These are phyloP conservation scores for Cystofilobasidium ferigula DNA, from an alignment of 768 basidiomycete genomes.

Conservation along the genomic window DNA sequence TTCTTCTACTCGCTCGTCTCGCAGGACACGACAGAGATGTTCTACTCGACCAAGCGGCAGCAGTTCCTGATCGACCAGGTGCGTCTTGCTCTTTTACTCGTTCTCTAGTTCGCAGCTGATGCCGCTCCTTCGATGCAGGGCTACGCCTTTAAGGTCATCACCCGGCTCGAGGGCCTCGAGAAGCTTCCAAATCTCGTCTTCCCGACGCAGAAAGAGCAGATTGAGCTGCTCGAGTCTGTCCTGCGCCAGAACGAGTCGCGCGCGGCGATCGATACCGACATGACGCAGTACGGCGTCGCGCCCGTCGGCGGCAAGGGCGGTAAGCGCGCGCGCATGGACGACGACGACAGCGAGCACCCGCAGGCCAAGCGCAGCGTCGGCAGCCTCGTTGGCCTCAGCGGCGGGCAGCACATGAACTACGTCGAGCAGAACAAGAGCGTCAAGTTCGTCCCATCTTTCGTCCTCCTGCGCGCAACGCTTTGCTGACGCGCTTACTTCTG, in stretches of 20 bases:
- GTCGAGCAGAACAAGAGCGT: constrained; percentile 37
- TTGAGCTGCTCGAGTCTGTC: constrained; percentile 88
- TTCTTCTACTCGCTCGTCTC: constrained; percentile 99
- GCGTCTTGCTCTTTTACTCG: neutral
- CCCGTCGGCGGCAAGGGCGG: constrained; percentile 32
- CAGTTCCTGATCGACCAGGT: constrained; percentile 93
- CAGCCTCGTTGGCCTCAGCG: constrained; percentile 35
- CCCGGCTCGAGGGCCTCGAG: constrained; percentile 86
- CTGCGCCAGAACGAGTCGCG: constrained; percentile 81
- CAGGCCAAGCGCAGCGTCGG: constrained; percentile 35
- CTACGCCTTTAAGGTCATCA: constrained; percentile 99
- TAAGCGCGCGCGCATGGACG: constrained; percentile 22
- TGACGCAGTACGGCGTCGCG: constrained; percentile 59
- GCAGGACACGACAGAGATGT: constrained; percentile 99
- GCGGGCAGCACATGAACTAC: constrained; percentile 39
- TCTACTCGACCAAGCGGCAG: constrained; percentile 95
- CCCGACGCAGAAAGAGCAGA: constrained; percentile 80
- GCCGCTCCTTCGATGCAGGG: constrained; percentile 41
- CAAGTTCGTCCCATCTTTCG: constrained; percentile 34
- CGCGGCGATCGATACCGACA: constrained; percentile 72
- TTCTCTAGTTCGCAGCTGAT: neutral
- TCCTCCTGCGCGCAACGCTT: neutral
- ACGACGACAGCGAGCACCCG: constrained; percentile 26
- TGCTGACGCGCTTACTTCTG: constrained; percentile 3
- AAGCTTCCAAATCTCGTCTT: constrained; percentile 79